A percentile compares a stretch with the other conserved stretches of the same genome.
phyloP scores from a whole-genome alignment of 2,329 filamentous ascomycete species.

The Emmonsiellopsis sp. region DNA sequence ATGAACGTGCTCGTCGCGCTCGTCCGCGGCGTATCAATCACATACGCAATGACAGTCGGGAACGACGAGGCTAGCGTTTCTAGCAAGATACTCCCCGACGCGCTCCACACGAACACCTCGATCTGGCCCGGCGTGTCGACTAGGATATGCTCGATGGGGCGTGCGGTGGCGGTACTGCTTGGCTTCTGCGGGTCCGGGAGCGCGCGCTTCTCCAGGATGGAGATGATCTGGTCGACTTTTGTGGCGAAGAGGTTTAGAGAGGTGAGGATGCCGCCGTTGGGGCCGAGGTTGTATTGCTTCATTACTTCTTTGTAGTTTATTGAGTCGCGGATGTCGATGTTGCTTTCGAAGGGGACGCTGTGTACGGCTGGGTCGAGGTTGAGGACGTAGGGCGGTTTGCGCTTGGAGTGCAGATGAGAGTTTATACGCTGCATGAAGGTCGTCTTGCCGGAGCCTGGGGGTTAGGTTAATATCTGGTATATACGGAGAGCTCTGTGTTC shows the following conservation, averaged over 20 bases:
- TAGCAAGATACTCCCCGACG: constrained; percentile 85
- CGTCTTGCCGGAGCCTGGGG: constrained; percentile 84
- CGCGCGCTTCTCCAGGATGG: constrained; percentile 80
- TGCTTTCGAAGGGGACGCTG: constrained; percentile 87
- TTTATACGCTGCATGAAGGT: constrained; percentile 99
- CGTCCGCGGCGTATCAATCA: constrained; percentile 93
- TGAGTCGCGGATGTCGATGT: constrained; percentile 97
- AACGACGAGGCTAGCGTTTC: constrained; percentile 89
- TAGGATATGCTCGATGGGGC: constrained; percentile 70
- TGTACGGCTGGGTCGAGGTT: constrained; percentile 95
- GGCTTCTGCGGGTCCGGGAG: constrained; percentile 28
- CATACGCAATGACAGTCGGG: constrained; percentile 92
- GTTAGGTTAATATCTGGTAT: constrained; percentile 8
- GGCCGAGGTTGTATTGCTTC: constrained; percentile 96
- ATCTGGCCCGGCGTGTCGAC: constrained; percentile 97
- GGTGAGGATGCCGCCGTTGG: constrained; percentile 93
- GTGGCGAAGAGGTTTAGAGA: constrained; percentile 94
- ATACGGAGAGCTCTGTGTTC: neutral
- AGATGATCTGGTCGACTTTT: constrained; percentile 92
- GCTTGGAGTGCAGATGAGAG: constrained; percentile 74
- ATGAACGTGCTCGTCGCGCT: constrained; percentile 94
- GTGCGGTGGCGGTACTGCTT: constrained; percentile 42
- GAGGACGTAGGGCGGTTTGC: constrained; percentile 81
- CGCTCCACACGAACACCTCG: constrained; percentile 98
- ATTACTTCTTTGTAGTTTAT: constrained; percentile 99